Conservation (phyloP, 108 stramenopile species). For the Cyclotella sp. region DNA sequence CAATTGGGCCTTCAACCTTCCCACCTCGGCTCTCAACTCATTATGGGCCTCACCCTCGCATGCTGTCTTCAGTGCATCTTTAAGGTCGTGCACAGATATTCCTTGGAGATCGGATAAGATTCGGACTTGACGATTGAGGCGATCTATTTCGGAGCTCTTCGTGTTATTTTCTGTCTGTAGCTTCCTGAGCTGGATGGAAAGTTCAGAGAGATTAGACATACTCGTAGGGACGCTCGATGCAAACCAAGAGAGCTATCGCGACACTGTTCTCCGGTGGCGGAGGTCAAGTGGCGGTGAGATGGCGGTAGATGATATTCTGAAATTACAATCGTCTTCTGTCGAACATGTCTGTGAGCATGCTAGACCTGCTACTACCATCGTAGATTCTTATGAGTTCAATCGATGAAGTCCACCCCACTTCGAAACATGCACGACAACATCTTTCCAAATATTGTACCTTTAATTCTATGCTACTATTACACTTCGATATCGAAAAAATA, state of each 20-base stretch:
- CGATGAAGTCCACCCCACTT: no score
- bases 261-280: neutral
- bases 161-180: constrained; percentile 71
- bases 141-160: constrained; percentile 65
- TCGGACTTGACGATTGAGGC: constrained; percentile 71
- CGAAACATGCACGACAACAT: no score
- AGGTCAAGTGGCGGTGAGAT: neutral
- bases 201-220: constrained; percentile 60
- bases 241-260: no score
- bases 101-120: constrained; percentile 76
- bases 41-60: constrained; percentile 76
- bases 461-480: no score
- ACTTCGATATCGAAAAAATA: no score
- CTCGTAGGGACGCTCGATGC: neutral
- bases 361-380: no score
- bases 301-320: no score
- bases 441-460: no score
- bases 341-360: no score
- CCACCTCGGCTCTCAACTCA: constrained; percentile 64
- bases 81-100: constrained; percentile 65
- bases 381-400: no score
- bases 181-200: constrained; percentile 76
- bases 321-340: no score
- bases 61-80: constrained; percentile 63
- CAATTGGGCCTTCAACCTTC: constrained; percentile 61